Percentiles rank a stretch among this genome's conserved stretches.
These are phyloP conservation scores for Sporobolus alterniflorus DNA, from an alignment of 202 grass and related monocot genomes.

Conservation along the genomic window DNA sequence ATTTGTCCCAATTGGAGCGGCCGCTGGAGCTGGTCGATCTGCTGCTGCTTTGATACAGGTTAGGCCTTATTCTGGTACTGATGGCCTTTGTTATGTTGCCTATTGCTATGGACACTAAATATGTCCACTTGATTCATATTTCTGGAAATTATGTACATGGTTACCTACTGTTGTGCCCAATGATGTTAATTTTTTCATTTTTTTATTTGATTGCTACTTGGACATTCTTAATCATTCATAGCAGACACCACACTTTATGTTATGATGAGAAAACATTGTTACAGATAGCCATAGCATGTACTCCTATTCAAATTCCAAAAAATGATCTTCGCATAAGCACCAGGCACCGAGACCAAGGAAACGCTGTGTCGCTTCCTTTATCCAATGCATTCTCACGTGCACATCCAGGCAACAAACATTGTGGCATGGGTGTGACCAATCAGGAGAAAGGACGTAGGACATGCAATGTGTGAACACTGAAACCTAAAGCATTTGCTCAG, in stretches of 20 bases:
- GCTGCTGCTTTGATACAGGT: conserved; percentile 93
- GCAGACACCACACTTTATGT: neutral
- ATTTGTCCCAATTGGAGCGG: conserved; percentile 87
- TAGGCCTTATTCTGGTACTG: conserved; percentile 17
- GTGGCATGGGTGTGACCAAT: too few relatives aligned
- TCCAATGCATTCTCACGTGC: too few relatives aligned
- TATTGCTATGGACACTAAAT: neutral
- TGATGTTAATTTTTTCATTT: neutral
- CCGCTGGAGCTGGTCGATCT: conserved; percentile 80
- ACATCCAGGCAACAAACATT: too few relatives aligned
- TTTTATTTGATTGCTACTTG: neutral
- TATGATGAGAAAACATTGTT: neutral
- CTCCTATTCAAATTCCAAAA: too few relatives aligned
- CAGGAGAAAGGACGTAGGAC: too few relatives aligned
- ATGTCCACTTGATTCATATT: neutral
- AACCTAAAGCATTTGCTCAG: too few relatives aligned
- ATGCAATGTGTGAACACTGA: too few relatives aligned
- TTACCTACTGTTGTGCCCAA: neutral
- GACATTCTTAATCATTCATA: neutral
- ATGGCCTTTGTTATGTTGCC: neutral
- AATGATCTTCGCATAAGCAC: too few relatives aligned
- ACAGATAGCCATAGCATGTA: neutral
- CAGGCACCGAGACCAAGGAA: too few relatives aligned
- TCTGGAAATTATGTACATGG: neutral
- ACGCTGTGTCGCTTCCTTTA: too few relatives aligned